A percentile compares a stretch with the other conserved stretches of the same genome.
phyloP scores from a whole-genome alignment of 2,329 filamentous ascomycete species.

The Lecanicillium sp. region DNA sequence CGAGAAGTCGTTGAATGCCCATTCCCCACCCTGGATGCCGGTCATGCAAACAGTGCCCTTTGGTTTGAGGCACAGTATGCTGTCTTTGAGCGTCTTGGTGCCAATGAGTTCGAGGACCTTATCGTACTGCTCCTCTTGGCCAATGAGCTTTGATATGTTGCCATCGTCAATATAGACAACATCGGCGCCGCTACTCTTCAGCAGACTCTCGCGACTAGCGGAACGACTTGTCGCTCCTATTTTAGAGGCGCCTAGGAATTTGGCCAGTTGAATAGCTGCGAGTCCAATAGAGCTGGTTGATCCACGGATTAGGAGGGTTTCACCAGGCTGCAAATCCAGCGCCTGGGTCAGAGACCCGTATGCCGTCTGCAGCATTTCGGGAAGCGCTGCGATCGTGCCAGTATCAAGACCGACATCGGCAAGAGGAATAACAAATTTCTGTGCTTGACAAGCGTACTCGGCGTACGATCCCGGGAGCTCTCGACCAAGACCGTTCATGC shows the following conservation, averaged over 20 bases:
- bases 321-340: not conserved
- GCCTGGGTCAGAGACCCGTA: constrained; percentile 4
- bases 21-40: constrained; percentile 6
- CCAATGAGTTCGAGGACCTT: constrained; percentile 4
- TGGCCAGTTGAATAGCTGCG: constrained; percentile 1
- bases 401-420: not conserved
- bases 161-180: constrained; percentile 1
- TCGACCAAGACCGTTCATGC: constrained; percentile 5
- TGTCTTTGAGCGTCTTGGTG: constrained; percentile 2
- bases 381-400: constrained; percentile 1
- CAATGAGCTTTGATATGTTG: not conserved
- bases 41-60: constrained; percentile 7
- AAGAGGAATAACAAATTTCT: not conserved
- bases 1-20: not conserved
- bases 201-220: not conserved
- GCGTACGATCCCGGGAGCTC: constrained; percentile 6
- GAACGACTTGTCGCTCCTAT: constrained; percentile 1
- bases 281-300: constrained; percentile 3
- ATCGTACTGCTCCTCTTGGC: not conserved
- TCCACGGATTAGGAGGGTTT: constrained; percentile 2
- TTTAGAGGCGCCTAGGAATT: constrained; percentile 3
- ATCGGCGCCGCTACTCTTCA: constrained; percentile 3
- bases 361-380: constrained; percentile 8
- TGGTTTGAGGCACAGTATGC: constrained; percentile 2
- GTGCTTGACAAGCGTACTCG: not conserved